Base-by-base conservation (phyloP, 768 basidiomycete genomes). In the Agrocybe praecox region DNA sequence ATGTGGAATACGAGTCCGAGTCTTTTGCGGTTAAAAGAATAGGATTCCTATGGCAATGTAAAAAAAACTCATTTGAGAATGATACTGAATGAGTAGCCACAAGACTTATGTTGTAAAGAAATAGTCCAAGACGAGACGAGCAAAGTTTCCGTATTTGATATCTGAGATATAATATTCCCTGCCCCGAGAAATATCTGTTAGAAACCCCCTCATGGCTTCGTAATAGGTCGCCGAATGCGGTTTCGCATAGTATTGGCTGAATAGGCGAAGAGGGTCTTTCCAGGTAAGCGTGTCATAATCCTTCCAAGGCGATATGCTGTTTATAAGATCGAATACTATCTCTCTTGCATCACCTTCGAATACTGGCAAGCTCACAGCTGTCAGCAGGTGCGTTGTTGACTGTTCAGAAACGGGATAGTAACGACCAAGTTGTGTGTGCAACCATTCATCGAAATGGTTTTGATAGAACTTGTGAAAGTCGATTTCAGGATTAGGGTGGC, bases 261-360 rank as follows among this genome's bases (percentile, higher is more conserved):
- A 53, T 5, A 58, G 18, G 17, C 34, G 46, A 21, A 58, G 10
- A 22, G 57, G 57, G 29, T 58, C 57, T 6, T 53, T 45, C 53
- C 57, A 58, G 23, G 17, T 53, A n/a, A 34, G 32, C 11, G 53
- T 53, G 23, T 50, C 42, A 17, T 23, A 24, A 21, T 53, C 52
- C 15, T 48, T 48, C 57, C 57, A 58, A 18, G 52, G 52, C 1
- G 2, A 19, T 2, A 42, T 17, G n/a, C 19, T 11, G 32, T 58
- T 19, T 33, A 58, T 54, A 12, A 53, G 21, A 18, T 53, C 26
- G 21, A 49, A 53, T 17, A 58, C 40, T 1, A 6, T 8, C 12
- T 12, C 2, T 12, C 12, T 4, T 7, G 43, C 19, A 8, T 49
- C 52, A 40, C 12, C 36, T 15, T 40, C 36, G 43, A 50, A 50